These are phyloP conservation scores for Boletales sp. DNA, from an alignment of 768 basidiomycete species.

Conservation along the genomic window DNA sequence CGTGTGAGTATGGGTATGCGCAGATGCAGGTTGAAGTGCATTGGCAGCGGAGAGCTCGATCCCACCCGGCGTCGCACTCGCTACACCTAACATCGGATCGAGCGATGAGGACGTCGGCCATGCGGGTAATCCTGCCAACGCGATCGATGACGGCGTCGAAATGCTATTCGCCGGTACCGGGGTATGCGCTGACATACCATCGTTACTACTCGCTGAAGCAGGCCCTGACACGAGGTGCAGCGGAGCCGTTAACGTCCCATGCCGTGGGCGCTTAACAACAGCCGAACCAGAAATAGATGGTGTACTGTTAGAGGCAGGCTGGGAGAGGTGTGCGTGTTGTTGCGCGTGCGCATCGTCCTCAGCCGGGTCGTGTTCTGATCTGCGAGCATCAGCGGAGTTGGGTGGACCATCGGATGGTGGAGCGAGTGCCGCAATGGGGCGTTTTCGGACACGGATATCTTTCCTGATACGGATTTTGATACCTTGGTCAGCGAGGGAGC, in stretches of 20 bases:
- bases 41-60: slow-evolving; percentile 24
- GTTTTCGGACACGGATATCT: slow-evolving; percentile 81
- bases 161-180: slow-evolving; percentile 12
- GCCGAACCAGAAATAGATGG: background rate
- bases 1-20: slow-evolving; percentile 2
- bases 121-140: slow-evolving; percentile 28
- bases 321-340: slow-evolving; percentile 10
- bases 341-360: slow-evolving; percentile 21
- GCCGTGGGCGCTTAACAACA: slow-evolving; percentile 26
- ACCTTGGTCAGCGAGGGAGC: slow-evolving; percentile 90
- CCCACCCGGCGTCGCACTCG: slow-evolving; percentile 31
- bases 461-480: slow-evolving; percentile 94
- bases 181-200: slow-evolving; percentile 19
- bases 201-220: slow-evolving; percentile 11
- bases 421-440: slow-evolving; percentile 43
- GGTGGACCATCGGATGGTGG: slow-evolving; percentile 14
- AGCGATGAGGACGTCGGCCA: slow-evolving; percentile 30
- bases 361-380: slow-evolving; percentile 26
- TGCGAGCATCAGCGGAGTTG: slow-evolving; percentile 12
- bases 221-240: slow-evolving; percentile 19
- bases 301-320: slow-evolving; percentile 3
- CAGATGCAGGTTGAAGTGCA: slow-evolving; percentile 7
- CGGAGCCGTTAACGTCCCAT: slow-evolving; percentile 23
- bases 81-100: slow-evolving; percentile 31
- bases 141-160: slow-evolving; percentile 15